phyloP scores from a whole-genome alignment of 2,329 filamentous ascomycete genomes.

The Teratosphaeria viscida region DNA sequence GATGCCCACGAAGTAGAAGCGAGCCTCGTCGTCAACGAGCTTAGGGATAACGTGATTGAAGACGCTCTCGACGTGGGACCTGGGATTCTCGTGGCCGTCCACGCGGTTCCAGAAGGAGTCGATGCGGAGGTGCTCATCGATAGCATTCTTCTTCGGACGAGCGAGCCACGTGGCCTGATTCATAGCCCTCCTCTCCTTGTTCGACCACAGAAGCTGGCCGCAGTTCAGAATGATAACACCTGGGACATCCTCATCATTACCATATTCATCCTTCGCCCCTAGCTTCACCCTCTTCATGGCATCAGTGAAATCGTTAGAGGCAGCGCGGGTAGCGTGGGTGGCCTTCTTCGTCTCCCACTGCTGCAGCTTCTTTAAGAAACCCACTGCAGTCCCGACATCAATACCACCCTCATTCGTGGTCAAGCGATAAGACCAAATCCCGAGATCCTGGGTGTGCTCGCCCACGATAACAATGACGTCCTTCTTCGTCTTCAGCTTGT shows the following conservation, averaged over 20 bases:
- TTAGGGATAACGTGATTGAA: constrained; percentile 51
- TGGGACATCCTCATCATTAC: constrained; percentile 23
- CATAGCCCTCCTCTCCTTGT: constrained; percentile 50
- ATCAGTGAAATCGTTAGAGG: not conserved
- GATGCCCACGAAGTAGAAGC: constrained; percentile 59
- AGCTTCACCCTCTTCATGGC: constrained; percentile 1
- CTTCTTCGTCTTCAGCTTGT: constrained; percentile 42
- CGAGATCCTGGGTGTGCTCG: constrained; percentile 60
- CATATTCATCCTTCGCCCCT: not conserved
- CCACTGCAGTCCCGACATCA: constrained; percentile 58
- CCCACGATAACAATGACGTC: constrained; percentile 65
- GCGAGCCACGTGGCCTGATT: constrained; percentile 47
- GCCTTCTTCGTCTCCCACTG: constrained; percentile 1
- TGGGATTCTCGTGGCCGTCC: constrained; percentile 43
- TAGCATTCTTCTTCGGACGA: constrained; percentile 45
- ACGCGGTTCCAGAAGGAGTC: constrained; percentile 51
- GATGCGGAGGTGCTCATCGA: constrained; percentile 46
- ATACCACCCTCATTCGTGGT: constrained; percentile 55
- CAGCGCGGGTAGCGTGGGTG: not conserved
- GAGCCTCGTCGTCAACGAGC: constrained; percentile 38
- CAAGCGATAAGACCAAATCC: constrained; percentile 61
- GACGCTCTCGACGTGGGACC: constrained; percentile 55
- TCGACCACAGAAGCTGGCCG: constrained; percentile 69
- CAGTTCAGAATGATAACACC: constrained; percentile 68
- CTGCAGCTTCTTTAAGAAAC: constrained; percentile 44